These are phyloP conservation scores for Arthrocladium fulminans DNA, from an alignment of 2,329 filamentous ascomycete genomes.

Conservation along the genomic window DNA sequence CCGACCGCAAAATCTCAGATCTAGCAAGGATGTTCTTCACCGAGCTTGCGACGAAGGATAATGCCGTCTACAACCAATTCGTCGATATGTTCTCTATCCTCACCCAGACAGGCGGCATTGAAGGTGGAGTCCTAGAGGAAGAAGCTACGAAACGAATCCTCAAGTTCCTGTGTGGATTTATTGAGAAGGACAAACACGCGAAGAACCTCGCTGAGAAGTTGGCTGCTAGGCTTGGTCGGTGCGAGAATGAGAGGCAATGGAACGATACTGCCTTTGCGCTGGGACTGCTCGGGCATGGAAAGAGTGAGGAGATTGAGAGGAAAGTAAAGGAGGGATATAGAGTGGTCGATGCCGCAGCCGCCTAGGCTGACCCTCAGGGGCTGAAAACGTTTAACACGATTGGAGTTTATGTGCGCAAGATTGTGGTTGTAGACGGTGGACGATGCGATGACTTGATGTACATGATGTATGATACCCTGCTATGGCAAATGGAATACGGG, in stretches of 20 bases:
- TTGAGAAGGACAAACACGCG: constrained; percentile 97
- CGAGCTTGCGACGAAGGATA: constrained; percentile 94
- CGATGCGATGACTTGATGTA: no score
- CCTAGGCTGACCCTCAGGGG: no score
- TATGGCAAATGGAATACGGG: no score
- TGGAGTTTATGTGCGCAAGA: no score
- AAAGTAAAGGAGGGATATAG: constrained; percentile 42
- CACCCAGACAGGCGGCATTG: constrained; percentile 66
- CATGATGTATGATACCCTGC: no score
- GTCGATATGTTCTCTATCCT: constrained; percentile 97
- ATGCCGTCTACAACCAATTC: constrained; percentile 98
- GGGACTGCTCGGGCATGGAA: constrained; percentile 62
- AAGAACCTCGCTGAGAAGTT: constrained; percentile 90
- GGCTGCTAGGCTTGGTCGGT: constrained; percentile 72
- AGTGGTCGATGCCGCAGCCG: constrained; percentile 56
- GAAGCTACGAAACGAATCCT: constrained; percentile 79
- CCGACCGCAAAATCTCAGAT: constrained; percentile 89
- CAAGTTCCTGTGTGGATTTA: constrained; percentile 87
- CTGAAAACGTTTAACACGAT: no score
- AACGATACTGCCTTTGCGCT: constrained; percentile 93
- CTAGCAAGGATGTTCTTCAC: constrained; percentile 97
- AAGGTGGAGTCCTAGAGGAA: constrained; percentile 47
- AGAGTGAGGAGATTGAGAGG: constrained; percentile 38
- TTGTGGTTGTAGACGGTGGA: no score
- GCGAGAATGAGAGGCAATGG: constrained; percentile 92